A percentile compares a stretch with the other conserved stretches of the same genome.
phyloP scores from a whole-genome alignment of 1,284 basidiomycete genomes.

The Trichosporon inkin region DNA sequence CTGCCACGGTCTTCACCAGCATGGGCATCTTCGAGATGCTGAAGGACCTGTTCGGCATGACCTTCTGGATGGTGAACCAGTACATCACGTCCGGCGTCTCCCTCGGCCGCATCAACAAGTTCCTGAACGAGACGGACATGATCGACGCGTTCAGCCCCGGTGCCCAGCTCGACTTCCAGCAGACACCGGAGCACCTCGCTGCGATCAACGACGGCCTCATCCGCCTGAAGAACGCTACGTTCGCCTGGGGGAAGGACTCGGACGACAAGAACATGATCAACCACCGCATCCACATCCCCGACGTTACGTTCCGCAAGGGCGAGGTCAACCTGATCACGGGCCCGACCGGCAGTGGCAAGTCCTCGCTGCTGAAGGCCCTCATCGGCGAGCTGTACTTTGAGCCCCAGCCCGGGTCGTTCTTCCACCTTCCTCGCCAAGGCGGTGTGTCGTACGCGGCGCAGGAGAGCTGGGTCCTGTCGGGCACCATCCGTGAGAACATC shows the following conservation, averaged over 20 bases:
- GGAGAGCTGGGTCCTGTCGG: slow-evolving; percentile 62
- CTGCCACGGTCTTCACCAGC: slow-evolving; percentile 48
- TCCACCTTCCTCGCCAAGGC: slow-evolving; percentile 61
- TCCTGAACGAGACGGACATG: slow-evolving; percentile 57
- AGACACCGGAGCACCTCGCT: slow-evolving; percentile 33
- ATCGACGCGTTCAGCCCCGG: slow-evolving; percentile 53
- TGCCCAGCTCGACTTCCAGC: slow-evolving; percentile 23
- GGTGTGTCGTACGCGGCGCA: slow-evolving; percentile 72
- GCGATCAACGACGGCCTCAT: slow-evolving; percentile 39
- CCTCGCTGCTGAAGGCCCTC: slow-evolving; percentile 52
- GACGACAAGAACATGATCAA: slow-evolving; percentile 33
- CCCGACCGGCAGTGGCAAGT: slow-evolving; percentile 53
- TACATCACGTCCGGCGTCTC: slow-evolving; percentile 54
- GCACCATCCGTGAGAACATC: slow-evolving; percentile 58
- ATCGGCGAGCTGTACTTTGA: slow-evolving; percentile 54
- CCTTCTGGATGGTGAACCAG: slow-evolving; percentile 40
- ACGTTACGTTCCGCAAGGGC: slow-evolving; percentile 58
- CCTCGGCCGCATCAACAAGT: slow-evolving; percentile 54
- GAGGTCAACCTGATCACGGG: slow-evolving; percentile 62
- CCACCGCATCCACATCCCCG: slow-evolving; percentile 56
- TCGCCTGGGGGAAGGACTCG: slow-evolving; percentile 41
- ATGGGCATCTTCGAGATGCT: slow-evolving; percentile 49
- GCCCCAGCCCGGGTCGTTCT: slow-evolving; percentile 59
- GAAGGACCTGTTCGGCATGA: slow-evolving; percentile 35
- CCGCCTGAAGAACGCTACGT: slow-evolving; percentile 39